phyloP scores from a whole-genome alignment of 441 rosid species.

The Theobroma grandiflorum region DNA sequence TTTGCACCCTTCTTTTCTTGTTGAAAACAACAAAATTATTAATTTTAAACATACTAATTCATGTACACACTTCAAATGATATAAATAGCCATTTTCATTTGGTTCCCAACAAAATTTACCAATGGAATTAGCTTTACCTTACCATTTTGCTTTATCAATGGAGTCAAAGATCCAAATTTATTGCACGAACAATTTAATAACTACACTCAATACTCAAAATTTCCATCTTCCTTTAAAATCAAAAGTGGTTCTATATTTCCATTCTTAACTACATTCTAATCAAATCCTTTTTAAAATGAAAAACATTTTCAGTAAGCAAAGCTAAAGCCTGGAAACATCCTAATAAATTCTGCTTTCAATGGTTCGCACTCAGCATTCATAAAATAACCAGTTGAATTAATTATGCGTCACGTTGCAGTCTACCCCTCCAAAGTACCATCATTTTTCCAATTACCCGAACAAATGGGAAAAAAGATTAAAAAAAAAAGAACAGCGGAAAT shows the following conservation, averaged over 20 bases:
- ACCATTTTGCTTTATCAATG: background rate
- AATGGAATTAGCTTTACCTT: background rate
- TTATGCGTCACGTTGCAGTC: background rate
- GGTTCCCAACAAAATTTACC: background rate
- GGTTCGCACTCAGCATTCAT: background rate
- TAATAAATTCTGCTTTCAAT: background rate
- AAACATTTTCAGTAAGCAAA: background rate
- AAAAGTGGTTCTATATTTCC: background rate
- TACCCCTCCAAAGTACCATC: background rate
- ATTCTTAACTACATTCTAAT: background rate
- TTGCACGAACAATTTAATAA: background rate
- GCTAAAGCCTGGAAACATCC: background rate
- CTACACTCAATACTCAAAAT: background rate
- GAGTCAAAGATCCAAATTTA: background rate
- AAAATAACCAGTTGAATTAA: background rate
- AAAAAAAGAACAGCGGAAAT: background rate
- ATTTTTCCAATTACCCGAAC: background rate
- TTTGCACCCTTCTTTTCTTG: background rate
- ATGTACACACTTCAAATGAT: background rate
- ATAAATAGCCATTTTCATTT: background rate
- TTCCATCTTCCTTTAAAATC: background rate
- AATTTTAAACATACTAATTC: background rate
- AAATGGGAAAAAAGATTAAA: background rate
- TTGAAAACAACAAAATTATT: background rate
- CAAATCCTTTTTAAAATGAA: background rate